Conservation (phyloP, 495 filamentous ascomycete species). For the Aspergillus egyptiacus region DNA sequence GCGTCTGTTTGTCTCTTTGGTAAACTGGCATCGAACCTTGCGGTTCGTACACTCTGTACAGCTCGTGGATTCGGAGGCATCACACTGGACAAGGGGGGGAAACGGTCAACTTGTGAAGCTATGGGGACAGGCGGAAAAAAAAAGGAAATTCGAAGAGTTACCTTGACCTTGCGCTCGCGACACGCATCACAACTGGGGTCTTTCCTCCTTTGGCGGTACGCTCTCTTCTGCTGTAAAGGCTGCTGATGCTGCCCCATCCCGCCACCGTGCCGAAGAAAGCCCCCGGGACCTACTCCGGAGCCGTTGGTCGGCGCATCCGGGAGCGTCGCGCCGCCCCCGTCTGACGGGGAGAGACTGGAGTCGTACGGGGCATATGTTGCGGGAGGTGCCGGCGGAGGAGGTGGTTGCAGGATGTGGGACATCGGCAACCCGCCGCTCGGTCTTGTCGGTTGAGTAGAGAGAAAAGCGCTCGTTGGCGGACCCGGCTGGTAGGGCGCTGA, state of each 20-base stretch:
- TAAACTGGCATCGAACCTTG: constrained; percentile 96
- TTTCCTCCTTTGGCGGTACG: constrained; percentile 89
- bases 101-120: neutral
- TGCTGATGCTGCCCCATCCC: constrained; percentile 46
- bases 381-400: constrained; percentile 23
- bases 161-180: constrained; percentile 95
- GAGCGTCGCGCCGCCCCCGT: constrained; percentile 26
- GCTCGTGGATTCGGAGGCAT: constrained; percentile 90
- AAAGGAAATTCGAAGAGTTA: constrained; percentile 31
- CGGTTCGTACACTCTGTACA: constrained; percentile 95
- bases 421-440: constrained; percentile 41
- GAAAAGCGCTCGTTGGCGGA: constrained; percentile 26
- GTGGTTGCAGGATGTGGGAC: constrained; percentile 42
- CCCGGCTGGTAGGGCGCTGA: constrained; percentile 24
- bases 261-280: constrained; percentile 40
- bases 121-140: neutral
- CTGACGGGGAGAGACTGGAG: constrained; percentile 39
- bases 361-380: constrained; percentile 39
- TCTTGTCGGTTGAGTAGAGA: constrained; percentile 42
- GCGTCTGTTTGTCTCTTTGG: constrained; percentile 95
- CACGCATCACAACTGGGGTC: constrained; percentile 98
- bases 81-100: constrained; percentile 51
- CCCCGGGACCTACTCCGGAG: constrained; percentile 31
- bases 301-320: constrained; percentile 35
- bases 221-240: constrained; percentile 70